Evolutionary conservation across 768 basidiomycete genomes (phyloP).

Genomic region (Pisolithus marmoratus): DNA sequence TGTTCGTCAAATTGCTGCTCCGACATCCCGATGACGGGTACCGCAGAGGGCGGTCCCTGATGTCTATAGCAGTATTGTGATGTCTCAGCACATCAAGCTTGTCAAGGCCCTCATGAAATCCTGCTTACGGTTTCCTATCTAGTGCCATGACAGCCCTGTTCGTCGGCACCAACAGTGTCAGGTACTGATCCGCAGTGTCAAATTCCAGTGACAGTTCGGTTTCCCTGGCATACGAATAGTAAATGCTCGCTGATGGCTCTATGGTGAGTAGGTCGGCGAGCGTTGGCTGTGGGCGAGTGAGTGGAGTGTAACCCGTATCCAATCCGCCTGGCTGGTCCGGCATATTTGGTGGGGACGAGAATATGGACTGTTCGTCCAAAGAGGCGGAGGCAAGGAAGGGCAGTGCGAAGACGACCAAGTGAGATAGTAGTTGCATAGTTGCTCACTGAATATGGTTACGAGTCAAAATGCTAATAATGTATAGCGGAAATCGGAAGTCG

Average conservation of each 20-base stretch:
- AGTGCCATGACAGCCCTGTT: constrained; percentile 86
- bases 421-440: constrained; percentile 10
- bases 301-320: constrained; percentile 26
- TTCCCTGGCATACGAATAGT: constrained; percentile 79
- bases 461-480: too few species aligned
- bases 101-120: background rate
- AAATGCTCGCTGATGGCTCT: constrained; percentile 70
- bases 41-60: constrained; percentile 40
- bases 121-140: constrained; percentile 72
- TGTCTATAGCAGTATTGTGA: constrained; percentile 39
- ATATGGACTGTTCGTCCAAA: constrained; percentile 21
- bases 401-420: constrained; percentile 23
- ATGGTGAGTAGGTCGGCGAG: constrained; percentile 77
- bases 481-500: background rate
- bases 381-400: constrained; percentile 28
- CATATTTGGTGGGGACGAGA: constrained; percentile 14
- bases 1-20: constrained; percentile 59
- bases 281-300: constrained; percentile 44
- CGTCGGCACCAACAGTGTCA: constrained; percentile 75
- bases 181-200: constrained; percentile 16
- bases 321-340: background rate
- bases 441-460: background rate
- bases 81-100: background rate
- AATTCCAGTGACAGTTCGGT: constrained; percentile 54
- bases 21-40: constrained; percentile 49